These are phyloP conservation scores for Amylostereum areolatum DNA, from an alignment of 1,284 basidiomycete species.

Conservation along the genomic window DNA sequence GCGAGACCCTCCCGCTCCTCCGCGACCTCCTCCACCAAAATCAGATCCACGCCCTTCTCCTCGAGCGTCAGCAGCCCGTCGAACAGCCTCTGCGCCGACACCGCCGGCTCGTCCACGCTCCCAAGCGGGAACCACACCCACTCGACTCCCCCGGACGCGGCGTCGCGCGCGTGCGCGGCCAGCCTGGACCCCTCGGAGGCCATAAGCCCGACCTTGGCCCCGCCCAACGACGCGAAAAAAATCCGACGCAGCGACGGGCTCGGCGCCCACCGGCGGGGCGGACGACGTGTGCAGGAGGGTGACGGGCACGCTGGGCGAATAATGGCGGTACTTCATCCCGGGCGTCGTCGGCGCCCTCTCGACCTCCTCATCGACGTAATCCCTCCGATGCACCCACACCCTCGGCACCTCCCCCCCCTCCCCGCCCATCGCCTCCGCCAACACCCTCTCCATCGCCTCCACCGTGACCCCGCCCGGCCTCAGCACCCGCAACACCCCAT, in stretches of 20 bases:
- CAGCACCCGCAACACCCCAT: constrained; percentile 77
- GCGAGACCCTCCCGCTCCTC: constrained; percentile 87
- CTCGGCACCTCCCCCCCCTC: constrained; percentile 31
- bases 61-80: constrained; percentile 86
- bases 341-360: constrained; percentile 88
- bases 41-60: constrained; percentile 68
- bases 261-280: constrained; percentile 27
- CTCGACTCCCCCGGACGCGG: constrained; percentile 33
- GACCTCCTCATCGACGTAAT: constrained; percentile 60
- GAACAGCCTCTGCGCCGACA: constrained; percentile 81
- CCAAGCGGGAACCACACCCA: constrained; percentile 65
- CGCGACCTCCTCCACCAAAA: constrained; percentile 82
- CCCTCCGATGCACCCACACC: constrained; percentile 72
- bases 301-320: constrained; percentile 85
- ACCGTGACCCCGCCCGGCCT: constrained; percentile 92
- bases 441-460: constrained; percentile 72
- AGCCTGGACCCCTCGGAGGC: constrained; percentile 61
- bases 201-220: constrained; percentile 53
- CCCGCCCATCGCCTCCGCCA: constrained; percentile 38
- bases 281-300: constrained; percentile 60
- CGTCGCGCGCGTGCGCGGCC: constrained; percentile 31
- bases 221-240: constrained; percentile 37
- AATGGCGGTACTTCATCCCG: constrained; percentile 99
- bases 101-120: constrained; percentile 47
- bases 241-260: constrained; percentile 23